These are phyloP conservation scores for Colletotrichum simmondsii DNA, from an alignment of 2,329 filamentous ascomycete species.

Conservation along the genomic window DNA sequence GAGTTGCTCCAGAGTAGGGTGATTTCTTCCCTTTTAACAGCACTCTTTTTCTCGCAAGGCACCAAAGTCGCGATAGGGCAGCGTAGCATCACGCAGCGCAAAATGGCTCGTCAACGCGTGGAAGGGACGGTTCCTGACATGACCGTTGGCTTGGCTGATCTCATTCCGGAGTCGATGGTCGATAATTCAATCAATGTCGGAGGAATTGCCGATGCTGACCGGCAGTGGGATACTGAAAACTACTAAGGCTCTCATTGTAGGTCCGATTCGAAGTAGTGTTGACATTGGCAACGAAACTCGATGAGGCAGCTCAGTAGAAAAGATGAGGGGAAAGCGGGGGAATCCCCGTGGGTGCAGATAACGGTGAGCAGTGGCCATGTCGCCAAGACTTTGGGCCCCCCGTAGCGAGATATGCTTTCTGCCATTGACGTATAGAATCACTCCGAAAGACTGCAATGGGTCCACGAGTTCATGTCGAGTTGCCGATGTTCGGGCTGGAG, in stretches of 20 bases:
- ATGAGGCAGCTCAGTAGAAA: slow-evolving; percentile 32
- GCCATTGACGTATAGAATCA: slow-evolving; percentile 29
- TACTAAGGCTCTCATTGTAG: not conserved
- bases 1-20: not conserved
- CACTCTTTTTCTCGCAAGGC: not conserved
- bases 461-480: slow-evolving; percentile 13
- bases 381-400: slow-evolving; percentile 19
- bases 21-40: not conserved
- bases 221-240: not conserved
- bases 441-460: not conserved
- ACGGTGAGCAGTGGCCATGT: slow-evolving; percentile 13
- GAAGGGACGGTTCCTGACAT: slow-evolving; percentile 10
- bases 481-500: slow-evolving; percentile 22
- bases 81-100: not conserved
- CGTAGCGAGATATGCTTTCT: slow-evolving; percentile 10
- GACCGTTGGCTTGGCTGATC: slow-evolving; percentile 23
- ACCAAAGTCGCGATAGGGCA: not conserved
- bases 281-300: slow-evolving; percentile 37
- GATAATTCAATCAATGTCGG: not conserved
- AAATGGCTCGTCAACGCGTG: slow-evolving; percentile 13
- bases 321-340: slow-evolving; percentile 34
- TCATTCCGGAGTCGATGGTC: slow-evolving; percentile 10
- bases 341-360: slow-evolving; percentile 21
- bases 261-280: not conserved
- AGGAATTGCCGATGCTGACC: not conserved